A percentile compares a stretch with the other conserved stretches of the same genome.
phyloP scores from a whole-genome alignment of 805 yeast genomes.

The Yarrowia hollandica region DNA sequence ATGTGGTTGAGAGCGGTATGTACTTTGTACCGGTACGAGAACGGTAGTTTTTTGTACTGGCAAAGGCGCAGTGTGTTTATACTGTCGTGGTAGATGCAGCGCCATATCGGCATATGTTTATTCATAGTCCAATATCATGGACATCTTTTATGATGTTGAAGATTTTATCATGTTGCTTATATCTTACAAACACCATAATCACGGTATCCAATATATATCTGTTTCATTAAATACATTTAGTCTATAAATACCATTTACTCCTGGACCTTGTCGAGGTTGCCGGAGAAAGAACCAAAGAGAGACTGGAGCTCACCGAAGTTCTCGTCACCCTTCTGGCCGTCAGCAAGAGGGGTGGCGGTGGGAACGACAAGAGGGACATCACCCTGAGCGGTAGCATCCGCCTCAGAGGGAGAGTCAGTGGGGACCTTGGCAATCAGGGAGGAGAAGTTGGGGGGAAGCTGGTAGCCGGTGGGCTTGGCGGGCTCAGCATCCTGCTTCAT shows the following conservation, averaged over 20 bases:
- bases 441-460: neutral
- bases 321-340: constrained; percentile 9
- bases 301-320: constrained; percentile 21
- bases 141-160: too few relatives aligned
- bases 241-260: constrained; percentile 21
- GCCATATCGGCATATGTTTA: too few relatives aligned
- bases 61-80: too few relatives aligned
- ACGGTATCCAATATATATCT: too few relatives aligned
- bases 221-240: constrained; percentile 11
- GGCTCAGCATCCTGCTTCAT: constrained; percentile 30
- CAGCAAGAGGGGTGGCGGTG: constrained; percentile 11
- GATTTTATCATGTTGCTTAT: too few relatives aligned
- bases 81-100: too few relatives aligned
- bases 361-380: constrained; percentile 4
- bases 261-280: constrained; percentile 22
- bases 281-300: constrained; percentile 20
- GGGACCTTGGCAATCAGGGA: neutral
- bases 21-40: too few relatives aligned
- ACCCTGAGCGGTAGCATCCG: neutral
- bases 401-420: constrained; percentile 12
- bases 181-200: too few relatives aligned
- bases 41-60: too few relatives aligned
- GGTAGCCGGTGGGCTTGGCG: constrained; percentile 4
- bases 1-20: too few relatives aligned
- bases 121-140: too few relatives aligned